Conservation (phyloP, 176 grass and related monocot genomes). For the Dactylis glomerata region DNA sequence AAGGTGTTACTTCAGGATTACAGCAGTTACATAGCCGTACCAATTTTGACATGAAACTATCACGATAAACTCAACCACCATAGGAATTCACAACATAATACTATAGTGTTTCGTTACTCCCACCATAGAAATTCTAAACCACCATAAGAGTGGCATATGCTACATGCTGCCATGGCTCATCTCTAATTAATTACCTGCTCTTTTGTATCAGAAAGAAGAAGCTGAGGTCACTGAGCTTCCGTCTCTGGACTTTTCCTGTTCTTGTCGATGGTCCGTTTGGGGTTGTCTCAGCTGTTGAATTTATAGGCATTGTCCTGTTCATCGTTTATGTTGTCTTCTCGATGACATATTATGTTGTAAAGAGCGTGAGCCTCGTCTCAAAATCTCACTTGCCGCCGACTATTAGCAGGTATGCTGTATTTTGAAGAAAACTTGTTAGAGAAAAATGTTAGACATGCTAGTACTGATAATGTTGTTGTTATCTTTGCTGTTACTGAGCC, state of each 20-base stretch:
- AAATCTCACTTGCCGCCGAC: constrained; percentile 18
- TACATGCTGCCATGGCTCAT: constrained; percentile 3
- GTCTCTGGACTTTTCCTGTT: constrained; percentile 92
- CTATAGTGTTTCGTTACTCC: neutral
- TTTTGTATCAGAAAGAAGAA: constrained; percentile 57
- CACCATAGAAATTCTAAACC: constrained; percentile 4
- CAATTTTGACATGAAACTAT: neutral
- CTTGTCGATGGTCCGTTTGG: constrained; percentile 81
- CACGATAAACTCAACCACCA: neutral
- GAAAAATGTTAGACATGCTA: neutral
- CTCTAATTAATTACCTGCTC: neutral
- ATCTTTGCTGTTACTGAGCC: too few species aligned
- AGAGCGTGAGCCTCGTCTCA: constrained; percentile 35
- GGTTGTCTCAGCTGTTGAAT: constrained; percentile 84
- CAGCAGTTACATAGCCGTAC: neutral
- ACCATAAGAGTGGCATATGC: neutral
- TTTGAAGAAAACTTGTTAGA: neutral
- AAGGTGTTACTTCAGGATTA: neutral
- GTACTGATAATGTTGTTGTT: too few species aligned
- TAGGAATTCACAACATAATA: neutral
- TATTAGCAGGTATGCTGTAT: constrained; percentile 47
- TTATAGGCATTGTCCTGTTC: constrained; percentile 80
- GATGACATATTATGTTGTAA: constrained; percentile 55
- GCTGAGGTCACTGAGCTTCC: constrained; percentile 60
- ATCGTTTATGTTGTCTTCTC: constrained; percentile 58